Conservation (phyloP, 2,329 filamentous ascomycete genomes). For the Ophiostoma sp. region DNA sequence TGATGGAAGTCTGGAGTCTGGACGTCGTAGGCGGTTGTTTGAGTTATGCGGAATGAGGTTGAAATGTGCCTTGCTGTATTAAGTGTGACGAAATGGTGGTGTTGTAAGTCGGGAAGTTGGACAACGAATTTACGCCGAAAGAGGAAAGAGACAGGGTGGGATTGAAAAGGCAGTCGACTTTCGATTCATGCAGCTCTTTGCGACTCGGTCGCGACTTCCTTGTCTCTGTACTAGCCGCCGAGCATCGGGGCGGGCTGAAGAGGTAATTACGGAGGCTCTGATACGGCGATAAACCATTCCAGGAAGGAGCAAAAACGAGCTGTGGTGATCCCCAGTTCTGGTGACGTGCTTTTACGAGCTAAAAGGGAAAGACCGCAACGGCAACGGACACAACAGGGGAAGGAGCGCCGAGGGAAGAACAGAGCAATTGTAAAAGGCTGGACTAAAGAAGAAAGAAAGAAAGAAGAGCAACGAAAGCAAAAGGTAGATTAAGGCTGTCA, state of each 20-base stretch:
- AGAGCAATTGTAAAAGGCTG: neutral
- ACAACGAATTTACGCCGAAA: neutral
- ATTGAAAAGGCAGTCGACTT: neutral
- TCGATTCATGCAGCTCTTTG: neutral
- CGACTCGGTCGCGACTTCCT: neutral
- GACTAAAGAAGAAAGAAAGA: neutral
- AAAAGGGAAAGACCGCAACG: neutral
- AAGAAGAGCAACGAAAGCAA: neutral
- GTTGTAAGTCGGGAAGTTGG: neutral
- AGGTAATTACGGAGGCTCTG: slow-evolving; percentile 22
- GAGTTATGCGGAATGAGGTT: neutral
- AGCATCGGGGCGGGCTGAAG: slow-evolving; percentile 22
- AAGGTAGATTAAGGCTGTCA: neutral
- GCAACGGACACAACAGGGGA: neutral
- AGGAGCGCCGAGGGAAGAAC: neutral
- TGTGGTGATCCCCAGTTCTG: neutral
- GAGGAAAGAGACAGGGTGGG: neutral
- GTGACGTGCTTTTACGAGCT: neutral
- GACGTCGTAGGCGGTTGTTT: too few relatives aligned
- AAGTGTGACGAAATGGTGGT: neutral
- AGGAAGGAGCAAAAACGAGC: neutral
- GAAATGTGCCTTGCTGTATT: neutral
- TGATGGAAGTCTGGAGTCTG: neutral
- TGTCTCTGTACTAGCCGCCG: slow-evolving; percentile 21
- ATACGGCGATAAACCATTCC: slow-evolving; percentile 10